Conservation (phyloP, 2,329 filamentous ascomycete species). For the Graphiopsis chlorocephala region DNA sequence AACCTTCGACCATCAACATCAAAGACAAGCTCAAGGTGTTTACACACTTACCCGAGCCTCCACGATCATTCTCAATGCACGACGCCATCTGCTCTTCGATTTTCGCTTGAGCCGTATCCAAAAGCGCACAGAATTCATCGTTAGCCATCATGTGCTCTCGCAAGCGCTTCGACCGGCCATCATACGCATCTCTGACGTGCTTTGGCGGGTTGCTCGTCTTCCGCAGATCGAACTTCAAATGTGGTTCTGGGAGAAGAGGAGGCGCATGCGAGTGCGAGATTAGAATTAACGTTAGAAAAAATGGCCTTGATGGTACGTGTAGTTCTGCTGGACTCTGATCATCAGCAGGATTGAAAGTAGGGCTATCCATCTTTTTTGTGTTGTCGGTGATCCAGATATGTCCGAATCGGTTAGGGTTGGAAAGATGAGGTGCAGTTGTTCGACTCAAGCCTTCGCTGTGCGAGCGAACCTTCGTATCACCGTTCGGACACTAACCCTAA, state of each 20-base stretch:
- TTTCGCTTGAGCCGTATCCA: neutral
- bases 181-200: conserved; percentile 18
- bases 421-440: neutral
- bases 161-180: conserved; percentile 19
- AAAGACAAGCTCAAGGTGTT: neutral
- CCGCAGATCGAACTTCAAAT: conserved; percentile 18
- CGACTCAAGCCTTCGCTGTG: neutral
- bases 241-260: conserved; percentile 15
- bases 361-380: neutral
- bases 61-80: neutral
- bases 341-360: neutral
- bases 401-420: neutral
- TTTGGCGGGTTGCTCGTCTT: conserved; percentile 18
- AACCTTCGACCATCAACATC: too few relatives aligned
- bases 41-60: neutral
- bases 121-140: conserved; percentile 10
- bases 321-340: neutral
- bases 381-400: neutral
- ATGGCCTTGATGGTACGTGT: neutral
- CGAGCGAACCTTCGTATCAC: neutral
- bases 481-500: neutral
- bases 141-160: conserved; percentile 19
- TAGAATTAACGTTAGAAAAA: neutral
- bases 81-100: neutral
- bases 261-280: conserved; percentile 19